Evolutionary conservation across 106 monocot genomes (phyloP).

Genomic region (Ottelia alismoides): DNA sequence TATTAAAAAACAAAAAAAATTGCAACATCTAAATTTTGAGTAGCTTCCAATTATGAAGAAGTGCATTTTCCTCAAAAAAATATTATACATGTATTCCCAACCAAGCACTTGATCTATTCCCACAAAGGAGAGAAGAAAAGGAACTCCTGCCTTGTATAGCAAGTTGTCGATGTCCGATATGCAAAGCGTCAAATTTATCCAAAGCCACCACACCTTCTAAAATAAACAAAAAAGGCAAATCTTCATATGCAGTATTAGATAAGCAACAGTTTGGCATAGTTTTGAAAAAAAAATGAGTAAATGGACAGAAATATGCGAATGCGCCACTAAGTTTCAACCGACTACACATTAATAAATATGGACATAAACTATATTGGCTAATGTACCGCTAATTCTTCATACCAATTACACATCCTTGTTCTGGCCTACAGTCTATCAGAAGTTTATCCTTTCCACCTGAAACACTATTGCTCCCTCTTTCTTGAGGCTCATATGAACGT

Average conservation of each 20-base stretch:
- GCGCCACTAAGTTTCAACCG: no score
- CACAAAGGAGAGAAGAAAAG: conserved; percentile 91
- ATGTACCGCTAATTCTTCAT: no score
- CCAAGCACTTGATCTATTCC: conserved; percentile 94
- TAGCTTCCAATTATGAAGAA: no score
- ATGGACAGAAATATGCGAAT: no score
- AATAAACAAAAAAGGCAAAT: background rate
- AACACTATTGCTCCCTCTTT: conserved; percentile 9
- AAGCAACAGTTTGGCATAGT: no score
- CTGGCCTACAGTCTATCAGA: conserved; percentile 48
- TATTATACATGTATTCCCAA: conserved; percentile 82
- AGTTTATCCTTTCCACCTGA: conserved; percentile 28
- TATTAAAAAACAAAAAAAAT: no score
- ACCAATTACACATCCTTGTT: conserved; percentile 80
- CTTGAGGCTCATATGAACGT: conserved; percentile 25
- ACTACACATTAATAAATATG: no score
- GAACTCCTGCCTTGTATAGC: conserved; percentile 73
- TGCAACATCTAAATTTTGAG: no score
- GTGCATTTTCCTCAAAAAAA: no score
- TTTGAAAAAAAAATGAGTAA: no score
- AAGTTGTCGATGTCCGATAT: conserved; percentile 87
- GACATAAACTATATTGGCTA: no score
- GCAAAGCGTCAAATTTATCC: conserved; percentile 97
- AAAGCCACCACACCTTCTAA: conserved; percentile 94
- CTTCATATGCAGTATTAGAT: no score